Evolutionary conservation across 1,139 yeast genomes (phyloP).

Genomic region (Saccharomyces hybrid): DNA sequence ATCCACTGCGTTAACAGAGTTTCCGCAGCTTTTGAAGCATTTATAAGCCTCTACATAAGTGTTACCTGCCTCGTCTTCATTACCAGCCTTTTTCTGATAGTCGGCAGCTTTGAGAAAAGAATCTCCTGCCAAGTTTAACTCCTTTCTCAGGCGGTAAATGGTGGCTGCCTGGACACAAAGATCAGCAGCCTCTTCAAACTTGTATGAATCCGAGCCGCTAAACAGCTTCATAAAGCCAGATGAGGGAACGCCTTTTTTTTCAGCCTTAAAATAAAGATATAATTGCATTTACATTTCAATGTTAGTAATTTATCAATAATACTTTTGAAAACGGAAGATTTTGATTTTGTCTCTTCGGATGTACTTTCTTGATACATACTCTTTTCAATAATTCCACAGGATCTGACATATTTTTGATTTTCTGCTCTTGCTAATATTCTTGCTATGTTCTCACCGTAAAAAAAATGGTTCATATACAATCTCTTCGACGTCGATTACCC

Average conservation of each 20-base stretch:
- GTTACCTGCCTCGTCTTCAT: slow-evolving; percentile 88
- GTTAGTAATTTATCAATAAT: slow-evolving; percentile 4
- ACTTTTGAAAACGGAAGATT: not conserved
- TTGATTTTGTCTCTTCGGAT: not conserved
- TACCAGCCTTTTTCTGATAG: slow-evolving; percentile 64
- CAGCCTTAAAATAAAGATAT: slow-evolving; percentile 40
- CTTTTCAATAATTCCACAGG: slow-evolving; percentile 21
- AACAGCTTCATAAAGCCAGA: slow-evolving; percentile 69
- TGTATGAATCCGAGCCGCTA: slow-evolving; percentile 48
- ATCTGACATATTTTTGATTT: slow-evolving; percentile 17
- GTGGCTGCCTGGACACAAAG: slow-evolving; percentile 87
- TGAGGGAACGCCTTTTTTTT: slow-evolving; percentile 58
- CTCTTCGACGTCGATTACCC: not conserved
- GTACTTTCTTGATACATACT: slow-evolving; percentile 7
- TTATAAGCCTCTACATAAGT: slow-evolving; percentile 88
- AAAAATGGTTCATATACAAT: not conserved
- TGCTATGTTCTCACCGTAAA: not conserved
- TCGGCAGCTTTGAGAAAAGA: slow-evolving; percentile 83
- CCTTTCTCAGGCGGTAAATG: slow-evolving; percentile 68
- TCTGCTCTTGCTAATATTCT: not conserved
- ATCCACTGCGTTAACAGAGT: slow-evolving; percentile 72
- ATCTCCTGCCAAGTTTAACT: slow-evolving; percentile 63
- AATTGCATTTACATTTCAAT: not conserved
- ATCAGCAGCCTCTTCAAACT: slow-evolving; percentile 89
- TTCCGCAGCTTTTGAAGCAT: slow-evolving; percentile 61